Evolutionary conservation across 2,329 filamentous ascomycete genomes (phyloP).

Genomic region (Colletotrichum chrysophilum): DNA sequence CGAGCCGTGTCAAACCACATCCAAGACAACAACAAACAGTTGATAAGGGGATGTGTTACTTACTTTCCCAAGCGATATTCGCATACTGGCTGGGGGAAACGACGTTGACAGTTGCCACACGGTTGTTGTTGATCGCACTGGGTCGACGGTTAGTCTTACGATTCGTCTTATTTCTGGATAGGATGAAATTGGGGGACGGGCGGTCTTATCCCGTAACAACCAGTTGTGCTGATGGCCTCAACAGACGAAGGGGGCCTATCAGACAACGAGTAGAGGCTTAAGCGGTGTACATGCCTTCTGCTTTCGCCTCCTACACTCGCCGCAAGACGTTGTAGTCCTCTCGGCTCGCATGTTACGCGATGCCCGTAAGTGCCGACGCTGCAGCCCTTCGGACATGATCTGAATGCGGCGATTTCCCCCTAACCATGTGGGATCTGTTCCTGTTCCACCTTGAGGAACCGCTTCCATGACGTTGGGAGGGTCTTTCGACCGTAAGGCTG

Average conservation of each 20-base stretch:
- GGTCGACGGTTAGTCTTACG: neutral
- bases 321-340: conserved; percentile 48
- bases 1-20: neutral
- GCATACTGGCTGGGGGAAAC: conserved; percentile 57
- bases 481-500: conserved; percentile 1
- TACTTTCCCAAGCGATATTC: conserved; percentile 44
- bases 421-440: neutral
- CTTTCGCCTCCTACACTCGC: conserved; percentile 56
- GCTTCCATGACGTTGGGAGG: neutral
- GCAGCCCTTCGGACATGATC: conserved; percentile 40
- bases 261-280: neutral
- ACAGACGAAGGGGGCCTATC: neutral
- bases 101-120: conserved; percentile 57
- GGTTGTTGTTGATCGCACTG: conserved; percentile 61
- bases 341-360: conserved; percentile 30
- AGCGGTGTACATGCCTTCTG: conserved; percentile 47
- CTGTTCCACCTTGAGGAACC: conserved; percentile 3
- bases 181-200: neutral
- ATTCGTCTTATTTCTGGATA: neutral
- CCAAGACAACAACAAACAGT: neutral
- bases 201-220: neutral
- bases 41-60: neutral
- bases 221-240: neutral
- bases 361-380: conserved; percentile 31
- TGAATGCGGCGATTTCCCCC: conserved; percentile 1